Base-by-base conservation (phyloP, 106 monocot species). In the Hemerocallis citrina region DNA sequence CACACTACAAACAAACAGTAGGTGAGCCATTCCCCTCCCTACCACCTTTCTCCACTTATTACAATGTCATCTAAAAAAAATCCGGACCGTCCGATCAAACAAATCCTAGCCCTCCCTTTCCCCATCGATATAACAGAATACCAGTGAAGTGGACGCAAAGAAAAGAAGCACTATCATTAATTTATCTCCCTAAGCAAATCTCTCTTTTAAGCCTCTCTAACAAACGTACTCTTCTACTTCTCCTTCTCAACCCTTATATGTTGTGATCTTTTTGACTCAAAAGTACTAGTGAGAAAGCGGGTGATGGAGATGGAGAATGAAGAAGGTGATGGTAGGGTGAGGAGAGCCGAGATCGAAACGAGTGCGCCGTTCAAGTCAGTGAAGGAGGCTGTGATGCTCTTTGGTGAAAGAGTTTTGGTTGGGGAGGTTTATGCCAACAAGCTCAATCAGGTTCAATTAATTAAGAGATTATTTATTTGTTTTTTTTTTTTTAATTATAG, bases 131-230 rank as follows among this genome's bases (percentile, higher is more conserved):
- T 11, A 68, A 70, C 61, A 11, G 72, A 61, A 84, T 72, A 76
- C 59, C 24, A 80, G 79, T 85, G 85, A 80, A 85, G 85, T 85
- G 85, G 71, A 79, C 63, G 85, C 63, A 44, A 85, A 85, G 85
- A 40, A 79, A 85, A 41, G 69, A 37, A 80, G 55, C 79, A 70
- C 62, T 54, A 54, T 30, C 69, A 79, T 69, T 76, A 62, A 38
- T 66, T 74, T 70, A 71, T 37, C 42, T 49, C 31, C 63, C n/a
- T 49, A 55, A 31, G 34, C 55, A 64, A 57, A 55, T 17, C 14
- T 32, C 64, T 58, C 35, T 54, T 38, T 55, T 37, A 22, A 7
- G 12, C 54, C 21, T 21, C 54, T 21, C 50, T 51, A 51, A 51
- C 50, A 21, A 51, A 51, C 50, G 0, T 51, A 7, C 50, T 19